Evolutionary conservation across 495 filamentous ascomycete species (phyloP).

Genomic region (Hyaloscypha bicolor): DNA sequence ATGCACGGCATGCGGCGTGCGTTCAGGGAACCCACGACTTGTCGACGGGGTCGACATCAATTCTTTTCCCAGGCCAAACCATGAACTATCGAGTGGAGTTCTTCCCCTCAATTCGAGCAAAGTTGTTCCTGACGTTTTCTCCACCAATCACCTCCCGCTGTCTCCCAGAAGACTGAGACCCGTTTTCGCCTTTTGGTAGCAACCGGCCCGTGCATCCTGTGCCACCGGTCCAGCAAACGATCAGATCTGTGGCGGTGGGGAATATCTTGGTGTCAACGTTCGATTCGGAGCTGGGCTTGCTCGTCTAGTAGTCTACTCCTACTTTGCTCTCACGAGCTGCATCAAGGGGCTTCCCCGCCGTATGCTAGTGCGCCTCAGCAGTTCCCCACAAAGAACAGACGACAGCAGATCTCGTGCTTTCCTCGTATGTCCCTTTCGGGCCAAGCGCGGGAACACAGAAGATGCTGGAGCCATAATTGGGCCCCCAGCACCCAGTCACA

Average conservation of each 20-base stretch:
- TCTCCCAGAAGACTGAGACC: background rate
- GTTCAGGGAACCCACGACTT: background rate
- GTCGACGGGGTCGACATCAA: background rate
- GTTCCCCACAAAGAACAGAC: background rate
- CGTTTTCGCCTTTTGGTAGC: background rate
- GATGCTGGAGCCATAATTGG: background rate
- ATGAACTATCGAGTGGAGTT: background rate
- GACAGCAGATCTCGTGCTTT: background rate
- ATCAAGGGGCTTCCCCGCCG: background rate
- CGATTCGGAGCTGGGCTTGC: background rate
- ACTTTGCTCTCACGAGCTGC: conserved; percentile 15
- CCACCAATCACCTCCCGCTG: background rate
- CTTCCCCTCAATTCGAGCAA: conserved; percentile 3
- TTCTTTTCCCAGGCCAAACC: background rate
- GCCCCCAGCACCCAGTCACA: background rate
- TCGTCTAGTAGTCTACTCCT: background rate
- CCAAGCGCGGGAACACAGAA: background rate
- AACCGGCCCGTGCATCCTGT: conserved; percentile 11
- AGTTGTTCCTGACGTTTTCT: background rate
- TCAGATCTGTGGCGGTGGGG: background rate
- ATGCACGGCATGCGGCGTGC: background rate
- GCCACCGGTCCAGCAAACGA: background rate
- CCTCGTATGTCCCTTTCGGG: conserved; percentile 14
- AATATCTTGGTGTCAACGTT: background rate
- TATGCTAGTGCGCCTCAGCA: no score